Percentiles rank a stretch among this genome's conserved stretches.
phyloP scores from a whole-genome alignment of 2,329 filamentous ascomycete species.

The Cercospora zeae-maydis region DNA sequence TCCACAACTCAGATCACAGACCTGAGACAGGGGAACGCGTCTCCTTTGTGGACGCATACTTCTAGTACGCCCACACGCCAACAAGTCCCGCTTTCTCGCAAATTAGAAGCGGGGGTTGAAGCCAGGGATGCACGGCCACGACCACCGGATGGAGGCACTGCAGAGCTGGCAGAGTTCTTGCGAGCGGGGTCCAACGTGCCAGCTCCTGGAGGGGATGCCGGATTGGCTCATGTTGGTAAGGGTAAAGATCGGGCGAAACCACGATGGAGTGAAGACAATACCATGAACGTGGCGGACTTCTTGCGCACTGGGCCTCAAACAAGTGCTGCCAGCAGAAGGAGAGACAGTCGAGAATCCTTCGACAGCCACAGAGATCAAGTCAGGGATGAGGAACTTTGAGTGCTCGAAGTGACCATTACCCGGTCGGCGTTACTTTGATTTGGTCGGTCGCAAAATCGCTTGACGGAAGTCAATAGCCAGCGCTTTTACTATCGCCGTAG shows the following conservation, averaged over 20 bases:
- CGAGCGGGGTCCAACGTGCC: background rate
- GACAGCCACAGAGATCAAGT: background rate
- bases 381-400: background rate
- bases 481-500: background rate
- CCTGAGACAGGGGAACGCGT: background rate
- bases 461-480: background rate
- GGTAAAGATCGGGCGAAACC: background rate
- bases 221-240: background rate
- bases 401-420: background rate
- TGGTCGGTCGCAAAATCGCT: background rate
- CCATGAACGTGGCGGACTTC: background rate
- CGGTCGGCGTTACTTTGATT: background rate
- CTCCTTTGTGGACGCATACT: constrained; percentile 8
- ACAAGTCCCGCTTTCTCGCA: background rate
- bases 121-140: constrained; percentile 1
- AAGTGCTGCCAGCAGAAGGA: background rate
- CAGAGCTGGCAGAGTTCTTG: constrained; percentile 1
- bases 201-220: background rate
- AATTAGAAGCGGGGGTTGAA: background rate
- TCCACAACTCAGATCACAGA: background rate
- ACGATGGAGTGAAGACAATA: constrained; percentile 1
- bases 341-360: background rate
- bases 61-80: background rate
- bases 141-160: background rate
- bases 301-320: background rate